These are phyloP conservation scores for Pyrenochaeta sp. DNA, from an alignment of 2,329 filamentous ascomycete species.

Conservation along the genomic window DNA sequence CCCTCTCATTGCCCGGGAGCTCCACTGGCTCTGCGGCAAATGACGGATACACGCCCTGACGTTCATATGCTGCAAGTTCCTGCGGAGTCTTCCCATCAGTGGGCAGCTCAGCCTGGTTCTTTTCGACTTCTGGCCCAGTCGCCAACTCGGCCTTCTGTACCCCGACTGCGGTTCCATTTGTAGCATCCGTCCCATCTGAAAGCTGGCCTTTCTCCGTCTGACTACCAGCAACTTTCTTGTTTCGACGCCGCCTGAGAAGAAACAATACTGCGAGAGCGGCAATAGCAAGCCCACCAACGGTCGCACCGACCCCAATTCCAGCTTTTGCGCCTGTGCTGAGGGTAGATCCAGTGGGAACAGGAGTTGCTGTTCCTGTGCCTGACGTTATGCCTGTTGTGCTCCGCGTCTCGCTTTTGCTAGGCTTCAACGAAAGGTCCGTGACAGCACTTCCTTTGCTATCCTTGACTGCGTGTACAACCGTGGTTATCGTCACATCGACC, in stretches of 20 bases:
- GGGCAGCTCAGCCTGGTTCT: neutral
- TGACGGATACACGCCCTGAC: neutral
- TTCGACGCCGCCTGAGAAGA: neutral
- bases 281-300: neutral
- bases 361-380: neutral
- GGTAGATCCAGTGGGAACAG: neutral
- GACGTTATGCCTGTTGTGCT: neutral
- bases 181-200: neutral
- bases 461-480: conserved; percentile 8
- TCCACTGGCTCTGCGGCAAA: conserved; percentile 1
- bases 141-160: conserved; percentile 10
- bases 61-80: neutral
- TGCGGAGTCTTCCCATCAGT: neutral
- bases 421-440: conserved; percentile 5
- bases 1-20: conserved; percentile 1
- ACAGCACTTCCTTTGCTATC: conserved; percentile 14
- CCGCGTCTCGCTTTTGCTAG: conserved; percentile 12
- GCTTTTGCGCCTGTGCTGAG: conserved; percentile 11
- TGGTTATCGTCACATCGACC: conserved; percentile 23
- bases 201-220: neutral
- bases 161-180: neutral
- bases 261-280: neutral
- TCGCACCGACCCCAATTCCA: conserved; percentile 11
- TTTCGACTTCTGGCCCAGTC: conserved; percentile 8
- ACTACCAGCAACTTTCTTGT: neutral